Conservation (phyloP, 1,139 yeast genomes). For the Geotrichum bryndzae region DNA sequence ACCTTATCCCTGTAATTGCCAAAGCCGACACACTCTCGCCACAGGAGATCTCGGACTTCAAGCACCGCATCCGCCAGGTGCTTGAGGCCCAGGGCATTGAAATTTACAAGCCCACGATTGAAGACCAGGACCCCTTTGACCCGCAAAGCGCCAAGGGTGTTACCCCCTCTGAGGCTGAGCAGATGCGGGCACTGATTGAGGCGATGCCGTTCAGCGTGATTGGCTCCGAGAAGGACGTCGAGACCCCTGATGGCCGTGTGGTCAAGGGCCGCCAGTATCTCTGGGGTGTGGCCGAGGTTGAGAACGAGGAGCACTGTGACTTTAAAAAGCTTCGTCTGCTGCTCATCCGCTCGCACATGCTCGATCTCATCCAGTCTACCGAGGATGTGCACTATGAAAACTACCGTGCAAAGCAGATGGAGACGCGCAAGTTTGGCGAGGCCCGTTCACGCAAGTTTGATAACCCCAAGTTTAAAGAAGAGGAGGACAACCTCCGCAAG, state of each 20-base stretch:
- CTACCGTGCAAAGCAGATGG: constrained; percentile 77
- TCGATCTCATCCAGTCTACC: constrained; percentile 83
- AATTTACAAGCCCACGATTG: constrained; percentile 76
- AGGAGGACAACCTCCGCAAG: constrained; percentile 88
- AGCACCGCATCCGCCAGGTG: constrained; percentile 77
- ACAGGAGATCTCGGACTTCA: constrained; percentile 72
- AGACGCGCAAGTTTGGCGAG: constrained; percentile 49
- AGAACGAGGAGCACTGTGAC: constrained; percentile 92
- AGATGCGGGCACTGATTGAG: constrained; percentile 75
- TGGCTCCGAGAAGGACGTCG: constrained; percentile 85
- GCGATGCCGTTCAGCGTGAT: constrained; percentile 92
- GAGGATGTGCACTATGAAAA: constrained; percentile 89
- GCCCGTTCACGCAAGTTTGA: constrained; percentile 42
- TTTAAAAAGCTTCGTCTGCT: constrained; percentile 86
- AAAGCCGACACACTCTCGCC: constrained; percentile 90
- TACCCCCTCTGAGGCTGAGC: constrained; percentile 44
- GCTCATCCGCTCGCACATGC: constrained; percentile 84
- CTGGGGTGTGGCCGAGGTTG: constrained; percentile 97
- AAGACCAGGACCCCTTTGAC: constrained; percentile 25
- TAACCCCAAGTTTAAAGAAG: constrained; percentile 92
- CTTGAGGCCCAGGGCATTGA: constrained; percentile 88
- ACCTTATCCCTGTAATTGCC: constrained; percentile 90
- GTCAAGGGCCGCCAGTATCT: constrained; percentile 92
- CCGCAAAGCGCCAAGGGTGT: constrained; percentile 2
- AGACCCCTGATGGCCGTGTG: constrained; percentile 64